A percentile compares a stretch with the other conserved stretches of the same genome.
phyloP scores from a whole-genome alignment of 768 basidiomycete genomes.

The Leccinum barrowsii region DNA sequence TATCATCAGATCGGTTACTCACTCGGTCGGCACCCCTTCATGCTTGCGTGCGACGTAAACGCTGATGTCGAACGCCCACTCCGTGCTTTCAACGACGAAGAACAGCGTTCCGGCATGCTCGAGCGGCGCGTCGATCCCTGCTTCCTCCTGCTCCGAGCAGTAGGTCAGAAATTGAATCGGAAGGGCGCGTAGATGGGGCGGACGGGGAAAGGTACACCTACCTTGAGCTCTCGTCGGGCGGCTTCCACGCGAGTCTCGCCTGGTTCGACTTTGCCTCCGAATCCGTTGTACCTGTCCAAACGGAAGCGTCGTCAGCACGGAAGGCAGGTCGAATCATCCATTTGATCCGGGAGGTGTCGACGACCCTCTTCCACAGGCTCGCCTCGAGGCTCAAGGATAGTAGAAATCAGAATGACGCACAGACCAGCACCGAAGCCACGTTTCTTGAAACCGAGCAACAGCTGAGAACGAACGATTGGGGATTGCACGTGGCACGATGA shows the following conservation, averaged over 20 bases:
- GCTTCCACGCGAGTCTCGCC: conserved; percentile 68
- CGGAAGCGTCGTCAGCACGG: not conserved
- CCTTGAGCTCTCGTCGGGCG: conserved; percentile 72
- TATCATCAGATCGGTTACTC: conserved; percentile 21
- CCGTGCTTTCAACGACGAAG: conserved; percentile 51
- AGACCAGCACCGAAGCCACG: conserved; percentile 67
- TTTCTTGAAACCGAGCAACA: conserved; percentile 77
- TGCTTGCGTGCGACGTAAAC: conserved; percentile 66
- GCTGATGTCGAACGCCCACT: conserved; percentile 69
- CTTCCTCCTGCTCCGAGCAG: conserved; percentile 62
- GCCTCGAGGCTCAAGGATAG: not conserved
- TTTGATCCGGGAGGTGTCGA: not conserved
- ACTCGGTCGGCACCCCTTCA: conserved; percentile 65
- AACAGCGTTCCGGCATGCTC: conserved; percentile 60
- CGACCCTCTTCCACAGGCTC: not conserved
- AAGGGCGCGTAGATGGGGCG: not conserved
- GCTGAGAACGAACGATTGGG: conserved; percentile 45
- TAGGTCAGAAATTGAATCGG: not conserved
- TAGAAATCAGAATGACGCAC: conserved; percentile 34
- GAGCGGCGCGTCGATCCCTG: conserved; percentile 68
- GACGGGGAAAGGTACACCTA: conserved; percentile 16
- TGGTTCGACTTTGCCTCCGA: conserved; percentile 82
- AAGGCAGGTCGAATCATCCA: not conserved
- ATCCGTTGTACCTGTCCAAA: conserved; percentile 71
- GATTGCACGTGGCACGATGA: not conserved